phyloP scores from a whole-genome alignment of 768 basidiomycete species.

The Ephemerocybe angulata region DNA sequence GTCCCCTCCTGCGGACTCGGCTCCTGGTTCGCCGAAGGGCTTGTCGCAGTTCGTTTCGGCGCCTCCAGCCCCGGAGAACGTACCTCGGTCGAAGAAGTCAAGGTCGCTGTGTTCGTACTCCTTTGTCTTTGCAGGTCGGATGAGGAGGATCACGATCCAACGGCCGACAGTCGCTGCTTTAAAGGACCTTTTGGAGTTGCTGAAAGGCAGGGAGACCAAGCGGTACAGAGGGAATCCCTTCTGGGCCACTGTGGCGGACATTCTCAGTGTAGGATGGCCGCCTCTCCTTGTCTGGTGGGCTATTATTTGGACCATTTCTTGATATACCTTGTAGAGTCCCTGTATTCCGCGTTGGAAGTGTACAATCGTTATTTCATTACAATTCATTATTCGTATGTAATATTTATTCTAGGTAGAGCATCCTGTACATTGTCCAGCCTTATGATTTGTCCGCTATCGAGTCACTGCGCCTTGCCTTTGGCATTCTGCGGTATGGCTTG shows the following conservation, averaged over 20 bases:
- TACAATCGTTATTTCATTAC: no score
- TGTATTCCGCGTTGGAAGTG: no score
- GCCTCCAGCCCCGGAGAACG: conserved; percentile 21
- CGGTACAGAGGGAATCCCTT: neutral
- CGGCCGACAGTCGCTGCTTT: conserved; percentile 26
- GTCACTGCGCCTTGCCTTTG: neutral
- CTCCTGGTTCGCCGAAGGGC: conserved; percentile 9
- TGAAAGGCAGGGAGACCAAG: neutral
- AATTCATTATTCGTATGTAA: no score
- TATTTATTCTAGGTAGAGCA: no score
- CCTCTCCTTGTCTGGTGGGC: conserved; percentile 2
- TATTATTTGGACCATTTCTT: neutral
- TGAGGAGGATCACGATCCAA: conserved; percentile 49
- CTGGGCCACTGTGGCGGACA: neutral
- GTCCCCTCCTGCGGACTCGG: conserved; percentile 3
- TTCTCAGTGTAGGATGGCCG: conserved; percentile 4
- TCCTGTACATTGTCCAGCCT: no score
- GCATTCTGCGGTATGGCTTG: neutral
- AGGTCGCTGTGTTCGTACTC: conserved; percentile 42
- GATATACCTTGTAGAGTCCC: no score
- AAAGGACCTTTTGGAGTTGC: neutral
- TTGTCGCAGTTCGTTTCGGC: conserved; percentile 37
- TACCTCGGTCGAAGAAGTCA: conserved; percentile 7
- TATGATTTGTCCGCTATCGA: no score
- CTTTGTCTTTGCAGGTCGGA: conserved; percentile 52